Percentiles rank a stretch among this genome's conserved stretches.
These are phyloP conservation scores for Quercus ilex DNA, from an alignment of 306 rosid genomes.

Conservation along the genomic window DNA sequence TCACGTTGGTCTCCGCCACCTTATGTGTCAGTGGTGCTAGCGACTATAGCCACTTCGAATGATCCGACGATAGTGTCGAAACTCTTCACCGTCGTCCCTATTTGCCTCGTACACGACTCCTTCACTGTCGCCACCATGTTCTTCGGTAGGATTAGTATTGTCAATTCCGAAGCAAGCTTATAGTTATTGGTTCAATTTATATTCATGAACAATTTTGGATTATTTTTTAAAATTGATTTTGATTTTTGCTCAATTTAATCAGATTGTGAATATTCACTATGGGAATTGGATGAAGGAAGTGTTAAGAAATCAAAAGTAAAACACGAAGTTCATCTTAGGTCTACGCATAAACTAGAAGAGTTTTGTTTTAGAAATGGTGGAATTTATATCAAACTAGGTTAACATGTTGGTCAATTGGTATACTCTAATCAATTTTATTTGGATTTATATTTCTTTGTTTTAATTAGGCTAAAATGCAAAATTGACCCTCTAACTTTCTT, in stretches of 20 bases:
- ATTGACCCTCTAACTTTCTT: no score
- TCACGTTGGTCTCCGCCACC: conserved; percentile 50
- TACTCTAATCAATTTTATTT: conserved; percentile 5
- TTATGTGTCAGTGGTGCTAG: background rate
- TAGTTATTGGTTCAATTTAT: no score
- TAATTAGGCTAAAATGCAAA: no score
- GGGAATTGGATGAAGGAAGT: conserved; percentile 78
- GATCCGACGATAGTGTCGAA: conserved; percentile 62
- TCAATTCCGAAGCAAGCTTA: no score
- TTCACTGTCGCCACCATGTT: conserved; percentile 57
- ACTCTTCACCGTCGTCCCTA: conserved; percentile 66
- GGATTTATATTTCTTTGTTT: no score
- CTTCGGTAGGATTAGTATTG: conserved; percentile 14
- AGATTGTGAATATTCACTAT: conserved; percentile 80
- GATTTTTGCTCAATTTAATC: background rate
- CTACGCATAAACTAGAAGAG: conserved; percentile 74
- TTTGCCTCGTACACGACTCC: conserved; percentile 72
- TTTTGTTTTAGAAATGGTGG: conserved; percentile 93
- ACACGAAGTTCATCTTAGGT: conserved; percentile 85
- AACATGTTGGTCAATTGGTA: conserved; percentile 94
- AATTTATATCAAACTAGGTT: conserved; percentile 91
- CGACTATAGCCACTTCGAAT: conserved; percentile 57
- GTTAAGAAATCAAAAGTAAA: conserved; percentile 52
- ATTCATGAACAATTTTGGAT: no score
- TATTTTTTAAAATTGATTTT: background rate